These are phyloP conservation scores for Magnolia sinica DNA, from an alignment of 164 flowering plant genomes.

Conservation along the genomic window DNA sequence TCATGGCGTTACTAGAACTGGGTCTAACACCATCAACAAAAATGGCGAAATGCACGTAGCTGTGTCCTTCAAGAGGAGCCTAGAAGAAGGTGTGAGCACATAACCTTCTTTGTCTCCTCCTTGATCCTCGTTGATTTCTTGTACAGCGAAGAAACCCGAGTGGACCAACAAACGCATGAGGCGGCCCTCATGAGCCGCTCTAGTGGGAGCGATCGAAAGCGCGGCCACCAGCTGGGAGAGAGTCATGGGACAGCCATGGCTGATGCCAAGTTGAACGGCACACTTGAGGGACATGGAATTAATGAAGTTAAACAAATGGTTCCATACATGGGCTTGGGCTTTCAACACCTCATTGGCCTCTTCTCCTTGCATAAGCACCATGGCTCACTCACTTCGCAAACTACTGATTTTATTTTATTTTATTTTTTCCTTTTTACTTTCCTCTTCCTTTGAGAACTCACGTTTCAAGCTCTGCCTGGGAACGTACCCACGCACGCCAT, in stretches of 20 bases:
- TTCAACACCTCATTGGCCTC: neutral
- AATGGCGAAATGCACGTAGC: constrained; percentile 8
- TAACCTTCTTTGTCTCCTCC: neutral
- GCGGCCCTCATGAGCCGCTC: constrained; percentile 5
- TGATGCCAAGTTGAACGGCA: constrained; percentile 9
- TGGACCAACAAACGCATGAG: constrained; percentile 20
- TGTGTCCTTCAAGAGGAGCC: too few relatives aligned
- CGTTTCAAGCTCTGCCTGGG: too few relatives aligned
- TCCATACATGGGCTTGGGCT: constrained; percentile 11
- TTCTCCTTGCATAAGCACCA: neutral
- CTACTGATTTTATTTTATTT: neutral
- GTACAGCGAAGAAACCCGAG: constrained; percentile 11
- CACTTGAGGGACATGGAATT: constrained; percentile 16
- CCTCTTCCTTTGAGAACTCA: too few relatives aligned
- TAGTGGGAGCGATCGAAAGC: neutral
- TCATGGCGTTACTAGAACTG: constrained; percentile 20
- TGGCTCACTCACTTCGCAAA: neutral
- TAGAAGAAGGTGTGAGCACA: constrained; percentile 9
- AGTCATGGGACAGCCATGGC: constrained; percentile 7
- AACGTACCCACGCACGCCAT: too few relatives aligned
- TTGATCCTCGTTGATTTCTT: neutral
- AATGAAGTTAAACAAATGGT: neutral
- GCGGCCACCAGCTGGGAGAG: neutral
- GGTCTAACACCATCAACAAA: constrained; percentile 23
- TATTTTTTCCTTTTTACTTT: too few relatives aligned